A percentile compares a stretch with the other conserved stretches of the same genome.
These are phyloP conservation scores for Ophiocordyceps camponoti-rufipedis DNA, from an alignment of 2,329 filamentous ascomycete genomes.

Conservation along the genomic window DNA sequence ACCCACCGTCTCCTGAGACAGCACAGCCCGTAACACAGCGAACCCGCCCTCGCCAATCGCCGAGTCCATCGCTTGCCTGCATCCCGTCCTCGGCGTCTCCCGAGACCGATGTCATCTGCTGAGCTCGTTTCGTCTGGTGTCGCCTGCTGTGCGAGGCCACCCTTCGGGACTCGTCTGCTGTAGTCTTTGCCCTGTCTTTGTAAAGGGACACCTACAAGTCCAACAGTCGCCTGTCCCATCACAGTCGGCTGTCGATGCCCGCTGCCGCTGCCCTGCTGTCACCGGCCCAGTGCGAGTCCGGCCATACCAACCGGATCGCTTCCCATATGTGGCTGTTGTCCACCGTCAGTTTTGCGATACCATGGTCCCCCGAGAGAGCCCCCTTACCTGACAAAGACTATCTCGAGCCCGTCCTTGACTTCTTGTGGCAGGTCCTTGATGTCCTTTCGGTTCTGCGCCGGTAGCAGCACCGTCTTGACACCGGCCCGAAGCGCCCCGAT, in stretches of 20 bases:
- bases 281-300: slow-evolving; percentile 68
- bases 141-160: neutral
- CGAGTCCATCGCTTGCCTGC: slow-evolving; percentile 3
- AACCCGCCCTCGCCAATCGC: slow-evolving; percentile 3
- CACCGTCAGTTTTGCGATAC: slow-evolving; percentile 12
- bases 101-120: neutral
- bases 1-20: neutral
- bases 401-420: slow-evolving; percentile 71
- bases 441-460: slow-evolving; percentile 80
- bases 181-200: no score
- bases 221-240: slow-evolving; percentile 5
- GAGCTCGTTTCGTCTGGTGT: neutral
- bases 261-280: slow-evolving; percentile 43
- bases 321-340: slow-evolving; percentile 72
- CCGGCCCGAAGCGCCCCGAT: slow-evolving; percentile 87
- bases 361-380: slow-evolving; percentile 1
- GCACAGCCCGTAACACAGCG: neutral
- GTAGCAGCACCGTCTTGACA: slow-evolving; percentile 83
- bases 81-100: slow-evolving; percentile 1
- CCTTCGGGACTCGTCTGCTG: neutral
- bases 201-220: no score
- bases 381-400: slow-evolving; percentile 70
- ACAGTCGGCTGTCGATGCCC: slow-evolving; percentile 65
- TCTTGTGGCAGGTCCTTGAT: slow-evolving; percentile 79
- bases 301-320: slow-evolving; percentile 80